These are phyloP conservation scores for Leccinum broughii DNA, from an alignment of 768 basidiomycete genomes.

Conservation along the genomic window DNA sequence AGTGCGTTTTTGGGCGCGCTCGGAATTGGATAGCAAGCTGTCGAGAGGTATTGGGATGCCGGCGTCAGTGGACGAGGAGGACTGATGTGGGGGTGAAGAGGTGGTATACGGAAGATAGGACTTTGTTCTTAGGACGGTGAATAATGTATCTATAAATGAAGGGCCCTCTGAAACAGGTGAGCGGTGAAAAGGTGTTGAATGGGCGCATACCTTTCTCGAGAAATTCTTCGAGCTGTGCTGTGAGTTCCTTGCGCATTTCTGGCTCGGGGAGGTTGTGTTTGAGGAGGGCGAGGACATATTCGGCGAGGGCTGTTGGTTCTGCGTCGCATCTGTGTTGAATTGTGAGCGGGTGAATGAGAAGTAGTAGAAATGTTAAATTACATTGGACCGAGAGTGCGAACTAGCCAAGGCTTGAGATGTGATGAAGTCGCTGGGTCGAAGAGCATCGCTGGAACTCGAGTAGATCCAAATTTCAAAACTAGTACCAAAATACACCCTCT, in stretches of 20 bases:
- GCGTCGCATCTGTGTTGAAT: slow-evolving; percentile 77
- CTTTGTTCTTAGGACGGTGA: slow-evolving; percentile 81
- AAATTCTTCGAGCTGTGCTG: slow-evolving; percentile 84
- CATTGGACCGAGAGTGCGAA: slow-evolving; percentile 90
- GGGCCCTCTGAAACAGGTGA: slow-evolving; percentile 51
- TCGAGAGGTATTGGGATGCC: slow-evolving; percentile 85
- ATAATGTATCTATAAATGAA: slow-evolving; percentile 82
- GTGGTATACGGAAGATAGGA: slow-evolving; percentile 78
- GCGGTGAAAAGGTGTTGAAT: background rate
- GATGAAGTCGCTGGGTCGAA: slow-evolving; percentile 62
- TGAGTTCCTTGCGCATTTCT: slow-evolving; percentile 80
- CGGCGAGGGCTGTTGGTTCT: slow-evolving; percentile 88
- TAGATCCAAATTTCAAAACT: background rate
- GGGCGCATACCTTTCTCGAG: slow-evolving; percentile 75
- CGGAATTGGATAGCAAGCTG: slow-evolving; percentile 51
- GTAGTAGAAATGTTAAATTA: accelerated
- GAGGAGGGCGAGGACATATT: slow-evolving; percentile 91
- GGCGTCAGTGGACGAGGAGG: slow-evolving; percentile 45
- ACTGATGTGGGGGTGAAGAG: slow-evolving; percentile 37
- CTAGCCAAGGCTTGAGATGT: slow-evolving; percentile 85
- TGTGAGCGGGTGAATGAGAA: background rate
- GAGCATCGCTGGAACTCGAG: slow-evolving; percentile 46
- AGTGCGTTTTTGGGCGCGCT: slow-evolving; percentile 65
- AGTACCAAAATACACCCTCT: background rate
- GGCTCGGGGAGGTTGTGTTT: slow-evolving; percentile 84